Conservation (phyloP, 768 basidiomycete species). For the Trametes villosa region DNA sequence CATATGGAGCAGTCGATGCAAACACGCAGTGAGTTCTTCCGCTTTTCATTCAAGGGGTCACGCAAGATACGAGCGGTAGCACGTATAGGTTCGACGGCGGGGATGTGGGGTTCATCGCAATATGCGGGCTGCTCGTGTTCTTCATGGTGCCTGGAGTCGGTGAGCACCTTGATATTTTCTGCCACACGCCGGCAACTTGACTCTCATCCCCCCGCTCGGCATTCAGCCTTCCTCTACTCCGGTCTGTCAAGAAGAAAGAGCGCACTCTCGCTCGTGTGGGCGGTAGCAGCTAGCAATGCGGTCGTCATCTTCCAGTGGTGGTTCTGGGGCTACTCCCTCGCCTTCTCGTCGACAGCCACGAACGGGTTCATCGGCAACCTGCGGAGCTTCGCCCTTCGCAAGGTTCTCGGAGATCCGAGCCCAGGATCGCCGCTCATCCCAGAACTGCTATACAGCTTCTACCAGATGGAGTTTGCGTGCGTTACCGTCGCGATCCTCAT, state of each 20-base stretch:
- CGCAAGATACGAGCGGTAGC: neutral
- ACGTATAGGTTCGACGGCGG: constrained; percentile 66
- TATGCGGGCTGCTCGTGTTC: constrained; percentile 70
- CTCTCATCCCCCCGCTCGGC: constrained; percentile 39
- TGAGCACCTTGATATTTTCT: constrained; percentile 31
- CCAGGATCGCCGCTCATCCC: constrained; percentile 84
- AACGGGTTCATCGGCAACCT: constrained; percentile 84
- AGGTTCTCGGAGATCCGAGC: constrained; percentile 72
- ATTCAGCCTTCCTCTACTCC: constrained; percentile 76
- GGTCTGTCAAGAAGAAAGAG: constrained; percentile 73
- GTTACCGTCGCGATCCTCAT: constrained; percentile 79
- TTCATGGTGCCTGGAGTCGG: constrained; percentile 82
- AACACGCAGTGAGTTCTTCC: constrained; percentile 20
- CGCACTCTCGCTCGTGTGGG: constrained; percentile 77
- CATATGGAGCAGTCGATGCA: neutral
- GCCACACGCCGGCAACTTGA: neutral
- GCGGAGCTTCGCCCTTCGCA: constrained; percentile 72
- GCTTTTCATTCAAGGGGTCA: neutral
- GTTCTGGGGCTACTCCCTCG: constrained; percentile 82
- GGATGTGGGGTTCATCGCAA: constrained; percentile 71
- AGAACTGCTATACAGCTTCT: constrained; percentile 81
- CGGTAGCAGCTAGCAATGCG: constrained; percentile 71
- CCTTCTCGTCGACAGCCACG: constrained; percentile 77
- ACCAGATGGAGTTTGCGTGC: constrained; percentile 86
- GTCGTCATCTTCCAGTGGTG: constrained; percentile 84